phyloP scores from a whole-genome alignment of 371 early-diverging fungal genomes.

The Mucor ambiguus region DNA sequence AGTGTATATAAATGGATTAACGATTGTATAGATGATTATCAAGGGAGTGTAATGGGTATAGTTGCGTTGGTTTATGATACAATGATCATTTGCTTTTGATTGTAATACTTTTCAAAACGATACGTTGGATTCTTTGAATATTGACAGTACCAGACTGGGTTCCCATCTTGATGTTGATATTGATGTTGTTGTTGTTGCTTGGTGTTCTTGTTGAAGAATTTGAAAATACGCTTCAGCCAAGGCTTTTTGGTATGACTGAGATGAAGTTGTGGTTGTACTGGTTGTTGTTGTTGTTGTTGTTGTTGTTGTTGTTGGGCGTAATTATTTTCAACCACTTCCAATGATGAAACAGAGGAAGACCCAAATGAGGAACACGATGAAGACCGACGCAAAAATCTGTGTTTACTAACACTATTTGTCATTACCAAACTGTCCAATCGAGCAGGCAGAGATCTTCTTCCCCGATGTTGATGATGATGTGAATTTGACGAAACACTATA shows the following conservation, averaged over 20 bases:
- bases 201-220: conserved; percentile 15
- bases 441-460: conserved; percentile 18
- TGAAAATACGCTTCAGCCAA: conserved; percentile 21
- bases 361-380: conserved; percentile 5
- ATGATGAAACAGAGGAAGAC: conserved; percentile 6
- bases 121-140: conserved; percentile 18
- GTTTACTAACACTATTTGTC: not conserved
- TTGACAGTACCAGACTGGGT: conserved; percentile 22
- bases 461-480: conserved; percentile 7
- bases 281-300: not conserved
- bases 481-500: not conserved
- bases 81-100: conserved; percentile 8
- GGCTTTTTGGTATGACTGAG: conserved; percentile 7
- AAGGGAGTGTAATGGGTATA: not conserved
- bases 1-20: not conserved
- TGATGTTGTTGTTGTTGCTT: not conserved
- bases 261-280: not conserved
- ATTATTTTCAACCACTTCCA: not conserved
- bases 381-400: conserved; percentile 7
- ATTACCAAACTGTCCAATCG: not conserved
- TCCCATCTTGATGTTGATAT: not conserved
- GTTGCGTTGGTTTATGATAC: not conserved
- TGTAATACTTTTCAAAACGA: conserved; percentile 12
- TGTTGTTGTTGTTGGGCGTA: not conserved
- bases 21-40: not conserved